Evolutionary conservation across 805 yeast genomes (phyloP).

Genomic region (Metschnikowia lochheadii): DNA sequence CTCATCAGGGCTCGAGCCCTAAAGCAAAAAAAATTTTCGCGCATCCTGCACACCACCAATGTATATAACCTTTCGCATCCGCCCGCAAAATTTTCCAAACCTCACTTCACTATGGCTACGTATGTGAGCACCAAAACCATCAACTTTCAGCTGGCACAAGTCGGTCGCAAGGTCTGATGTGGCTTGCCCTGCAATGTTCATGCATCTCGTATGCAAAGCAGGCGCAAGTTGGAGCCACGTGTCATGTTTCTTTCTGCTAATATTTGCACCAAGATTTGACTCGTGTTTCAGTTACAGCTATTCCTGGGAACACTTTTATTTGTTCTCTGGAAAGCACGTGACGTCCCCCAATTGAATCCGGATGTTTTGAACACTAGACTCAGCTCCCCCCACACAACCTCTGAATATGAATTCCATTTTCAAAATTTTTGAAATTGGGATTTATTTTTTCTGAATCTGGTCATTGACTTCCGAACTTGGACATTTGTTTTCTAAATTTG

Average conservation of each 20-base stretch:
- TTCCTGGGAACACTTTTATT: constrained; percentile 7
- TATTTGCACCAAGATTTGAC: constrained; percentile 12
- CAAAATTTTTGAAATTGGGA: too few species aligned
- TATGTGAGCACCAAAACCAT: constrained; percentile 23
- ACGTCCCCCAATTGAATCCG: background rate
- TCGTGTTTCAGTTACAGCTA: constrained; percentile 19
- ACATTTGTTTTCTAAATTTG: too few species aligned
- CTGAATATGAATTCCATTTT: too few species aligned
- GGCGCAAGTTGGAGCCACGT: constrained; percentile 4
- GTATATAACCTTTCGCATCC: constrained; percentile 9
- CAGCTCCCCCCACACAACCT: too few species aligned
- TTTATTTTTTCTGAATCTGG: too few species aligned
- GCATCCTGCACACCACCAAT: constrained; percentile 1
- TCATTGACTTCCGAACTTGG: too few species aligned
- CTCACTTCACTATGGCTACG: constrained; percentile 30
- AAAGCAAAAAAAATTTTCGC: background rate
- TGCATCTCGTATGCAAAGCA: background rate
- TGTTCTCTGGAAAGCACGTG: constrained; percentile 15
- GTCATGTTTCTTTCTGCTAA: constrained; percentile 1
- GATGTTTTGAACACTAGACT: background rate
- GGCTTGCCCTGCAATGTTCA: constrained; percentile 4
- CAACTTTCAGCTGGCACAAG: constrained; percentile 14
- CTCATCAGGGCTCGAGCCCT: constrained; percentile 2
- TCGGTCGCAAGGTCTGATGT: constrained; percentile 18
- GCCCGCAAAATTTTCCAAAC: background rate